phyloP scores from a whole-genome alignment of 805 yeast genomes.

The Cyberlindnera americana region DNA sequence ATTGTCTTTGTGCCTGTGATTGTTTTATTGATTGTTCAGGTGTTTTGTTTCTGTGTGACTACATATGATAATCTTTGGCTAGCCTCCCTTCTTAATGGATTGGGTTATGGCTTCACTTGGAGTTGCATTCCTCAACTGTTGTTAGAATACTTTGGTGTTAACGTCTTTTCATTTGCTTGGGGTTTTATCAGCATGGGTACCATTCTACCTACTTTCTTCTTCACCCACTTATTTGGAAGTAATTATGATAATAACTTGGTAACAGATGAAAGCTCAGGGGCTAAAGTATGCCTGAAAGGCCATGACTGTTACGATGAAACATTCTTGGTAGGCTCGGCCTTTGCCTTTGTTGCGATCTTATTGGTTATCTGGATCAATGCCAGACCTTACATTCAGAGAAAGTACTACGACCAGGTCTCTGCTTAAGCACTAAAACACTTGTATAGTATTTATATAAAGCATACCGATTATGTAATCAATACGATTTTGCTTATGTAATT shows the following conservation, averaged over 20 bases:
- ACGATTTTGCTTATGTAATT: too few relatives aligned
- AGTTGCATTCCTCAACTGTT: conserved; percentile 73
- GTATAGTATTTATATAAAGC: background rate
- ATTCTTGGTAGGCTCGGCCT: conserved; percentile 35
- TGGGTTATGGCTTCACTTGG: conserved; percentile 70
- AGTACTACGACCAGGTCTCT: conserved; percentile 2
- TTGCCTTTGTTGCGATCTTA: conserved; percentile 22
- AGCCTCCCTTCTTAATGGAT: conserved; percentile 57
- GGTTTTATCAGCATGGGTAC: conserved; percentile 70
- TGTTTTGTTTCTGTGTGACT: conserved; percentile 37
- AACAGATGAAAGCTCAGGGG: conserved; percentile 13
- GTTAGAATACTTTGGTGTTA: conserved; percentile 71
- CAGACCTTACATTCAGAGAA: conserved; percentile 10
- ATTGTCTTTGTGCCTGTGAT: conserved; percentile 50
- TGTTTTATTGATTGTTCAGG: conserved; percentile 48
- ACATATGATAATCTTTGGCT: conserved; percentile 40
- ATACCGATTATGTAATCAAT: background rate
- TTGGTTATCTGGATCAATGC: conserved; percentile 18
- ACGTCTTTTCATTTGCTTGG: conserved; percentile 66
- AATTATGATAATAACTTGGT: conserved; percentile 50
- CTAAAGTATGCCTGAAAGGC: conserved; percentile 24
- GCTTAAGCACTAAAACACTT: background rate
- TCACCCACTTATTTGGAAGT: conserved; percentile 61
- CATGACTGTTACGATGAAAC: conserved; percentile 37
- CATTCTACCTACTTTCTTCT: conserved; percentile 52